Evolutionary conservation across 768 basidiomycete genomes (phyloP), one percentile per base, ranked within the genome.

Genomic region (Hypholoma fasciculare): DNA sequence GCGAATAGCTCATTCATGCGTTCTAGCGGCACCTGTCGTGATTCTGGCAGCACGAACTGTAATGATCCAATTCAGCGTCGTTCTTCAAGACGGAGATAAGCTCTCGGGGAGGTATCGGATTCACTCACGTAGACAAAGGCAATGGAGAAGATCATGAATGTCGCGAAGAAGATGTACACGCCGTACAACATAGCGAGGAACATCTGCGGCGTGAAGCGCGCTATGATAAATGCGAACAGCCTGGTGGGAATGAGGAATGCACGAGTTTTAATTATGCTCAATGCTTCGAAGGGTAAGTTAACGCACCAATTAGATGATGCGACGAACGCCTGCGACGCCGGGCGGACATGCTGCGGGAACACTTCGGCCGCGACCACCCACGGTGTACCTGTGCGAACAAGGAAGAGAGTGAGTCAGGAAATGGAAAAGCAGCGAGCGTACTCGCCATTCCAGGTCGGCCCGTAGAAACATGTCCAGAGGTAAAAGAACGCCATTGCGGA

Each of bases 311-410:
- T 74, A 23, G 72, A 74, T 2, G 70, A 71, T 8, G 73, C 71
- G 61, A 72, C 72, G 59, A 71, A 74, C 7, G 74, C 71, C 46
- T 72, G 72, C n/a, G 74, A 72, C 60, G 74, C 72, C 6, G 73
- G 72, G 19, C 76, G 62, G 7, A 75, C 73, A 61, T 76, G 74
- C 51, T 74, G 73, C 9, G 76, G 77, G 68, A 80, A 80, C 51
- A 79, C 70, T 56, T 78, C 80, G 14, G 76, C 72, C 20, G 70
- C 70, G 16, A 80, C 70, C 30, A 80, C 76, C 79, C 79, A 80
- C 2, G 78, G 77, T 1, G 78, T 76, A 12, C 78, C 80, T 53
- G 19, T 20, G 4, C 19, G 13, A 42, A 0, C 14, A 23, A 39
- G n/a, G 14, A 8, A 34, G 5, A n/a, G 8, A 17, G 2, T 13